Conservation (phyloP, 1,284 basidiomycete species). For the Ceratorhiza oryzae-sativae region DNA sequence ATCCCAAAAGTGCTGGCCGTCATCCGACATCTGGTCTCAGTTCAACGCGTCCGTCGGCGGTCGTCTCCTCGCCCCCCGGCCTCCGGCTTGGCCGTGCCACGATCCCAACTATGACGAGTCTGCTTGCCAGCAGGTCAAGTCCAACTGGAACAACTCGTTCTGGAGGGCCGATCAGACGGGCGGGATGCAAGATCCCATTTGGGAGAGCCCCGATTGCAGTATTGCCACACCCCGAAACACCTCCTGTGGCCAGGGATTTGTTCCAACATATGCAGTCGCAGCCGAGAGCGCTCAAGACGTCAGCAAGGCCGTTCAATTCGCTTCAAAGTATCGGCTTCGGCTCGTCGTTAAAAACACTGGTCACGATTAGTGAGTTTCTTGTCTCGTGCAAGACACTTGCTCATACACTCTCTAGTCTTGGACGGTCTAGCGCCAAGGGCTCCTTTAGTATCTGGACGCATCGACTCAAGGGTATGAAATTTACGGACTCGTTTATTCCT, state of each 20-base stretch:
- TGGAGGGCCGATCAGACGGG: conserved; percentile 39
- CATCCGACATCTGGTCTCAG: neutral
- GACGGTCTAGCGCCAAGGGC: conserved; percentile 52
- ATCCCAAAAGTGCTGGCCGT: conserved; percentile 20
- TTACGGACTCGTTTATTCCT: conserved; percentile 26
- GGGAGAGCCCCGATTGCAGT: conserved; percentile 29
- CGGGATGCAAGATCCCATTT: conserved; percentile 12
- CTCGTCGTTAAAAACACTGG: conserved; percentile 60
- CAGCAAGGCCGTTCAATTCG: conserved; percentile 55
- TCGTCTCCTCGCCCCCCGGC: conserved; percentile 33
- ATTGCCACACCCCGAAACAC: conserved; percentile 17
- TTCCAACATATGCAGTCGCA: conserved; percentile 50
- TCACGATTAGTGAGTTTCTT: conserved; percentile 45
- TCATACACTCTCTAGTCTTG: conserved; percentile 45
- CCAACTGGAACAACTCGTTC: conserved; percentile 38
- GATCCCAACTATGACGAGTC: conserved; percentile 34
- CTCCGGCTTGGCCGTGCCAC: conserved; percentile 36
- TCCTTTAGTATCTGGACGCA: conserved; percentile 55
- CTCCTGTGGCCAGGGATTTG: conserved; percentile 24
- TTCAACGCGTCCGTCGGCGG: conserved; percentile 31
- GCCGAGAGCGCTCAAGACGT: conserved; percentile 52
- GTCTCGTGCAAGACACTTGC: too few relatives aligned
- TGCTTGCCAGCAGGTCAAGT: conserved; percentile 7
- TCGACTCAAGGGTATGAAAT: conserved; percentile 34
- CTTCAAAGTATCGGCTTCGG: conserved; percentile 53